Evolutionary conservation across 345 rosid species (phyloP).

Genomic region (Noccaea bulbosa): DNA sequence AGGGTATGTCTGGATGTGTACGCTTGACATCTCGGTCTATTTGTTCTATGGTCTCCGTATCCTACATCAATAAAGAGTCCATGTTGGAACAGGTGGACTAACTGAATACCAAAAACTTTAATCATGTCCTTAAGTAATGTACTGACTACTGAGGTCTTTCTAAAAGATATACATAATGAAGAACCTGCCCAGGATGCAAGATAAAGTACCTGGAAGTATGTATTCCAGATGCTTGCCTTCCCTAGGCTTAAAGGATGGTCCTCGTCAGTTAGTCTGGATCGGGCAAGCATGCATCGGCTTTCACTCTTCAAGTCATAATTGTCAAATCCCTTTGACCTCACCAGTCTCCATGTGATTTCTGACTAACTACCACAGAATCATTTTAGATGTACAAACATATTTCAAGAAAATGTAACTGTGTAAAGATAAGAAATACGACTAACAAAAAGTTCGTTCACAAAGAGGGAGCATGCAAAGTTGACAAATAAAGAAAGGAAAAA

Average conservation of each 20-base stretch:
- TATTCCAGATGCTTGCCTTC: constrained; percentile 88
- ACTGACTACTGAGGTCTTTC: not conserved
- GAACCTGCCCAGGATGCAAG: constrained; percentile 1
- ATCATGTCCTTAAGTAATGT: constrained; percentile 1
- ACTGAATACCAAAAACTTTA: constrained; percentile 19
- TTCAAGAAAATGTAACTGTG: constrained; percentile 21
- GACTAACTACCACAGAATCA: constrained; percentile 90
- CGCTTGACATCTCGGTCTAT: constrained; percentile 97
- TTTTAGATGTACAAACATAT: constrained; percentile 55
- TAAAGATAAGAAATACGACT: not conserved
- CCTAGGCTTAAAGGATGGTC: constrained; percentile 98
- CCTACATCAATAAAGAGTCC: constrained; percentile 52
- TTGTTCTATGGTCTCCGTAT: constrained; percentile 87
- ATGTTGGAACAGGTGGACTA: not conserved
- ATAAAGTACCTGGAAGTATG: constrained; percentile 82
- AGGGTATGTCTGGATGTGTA: constrained; percentile 95
- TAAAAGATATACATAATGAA: constrained; percentile 8
- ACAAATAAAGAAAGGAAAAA: constrained; percentile 17
- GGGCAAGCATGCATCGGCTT: constrained; percentile 69
- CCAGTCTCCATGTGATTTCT: constrained; percentile 93
- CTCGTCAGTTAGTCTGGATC: constrained; percentile 78
- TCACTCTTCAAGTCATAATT: constrained; percentile 59
- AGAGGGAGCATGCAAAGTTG: constrained; percentile 4
- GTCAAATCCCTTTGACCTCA: constrained; percentile 55
- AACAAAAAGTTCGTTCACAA: not conserved